Percentiles rank a stretch among this genome's conserved stretches.
Conservation (phyloP, 257 asterid genomes). For the Solanum medicagineum region DNA sequence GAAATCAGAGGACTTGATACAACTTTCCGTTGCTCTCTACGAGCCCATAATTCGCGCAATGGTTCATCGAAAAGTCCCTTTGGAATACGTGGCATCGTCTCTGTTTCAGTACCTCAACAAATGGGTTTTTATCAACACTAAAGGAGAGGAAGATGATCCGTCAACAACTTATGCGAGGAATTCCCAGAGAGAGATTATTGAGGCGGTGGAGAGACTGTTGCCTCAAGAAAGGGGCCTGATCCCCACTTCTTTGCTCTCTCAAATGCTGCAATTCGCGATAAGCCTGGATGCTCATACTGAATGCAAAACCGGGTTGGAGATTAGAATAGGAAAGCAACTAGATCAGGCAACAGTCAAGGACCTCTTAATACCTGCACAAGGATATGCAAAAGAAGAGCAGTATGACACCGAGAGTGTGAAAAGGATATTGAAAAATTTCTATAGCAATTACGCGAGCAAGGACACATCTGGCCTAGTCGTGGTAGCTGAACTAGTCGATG, state of each 20-base stretch:
- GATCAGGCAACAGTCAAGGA: constrained; percentile 38
- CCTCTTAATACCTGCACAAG: constrained; percentile 49
- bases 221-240: constrained; percentile 24
- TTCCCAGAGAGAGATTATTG: constrained; percentile 38
- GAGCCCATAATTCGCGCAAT: constrained; percentile 34
- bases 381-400: constrained; percentile 38
- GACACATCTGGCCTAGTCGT: constrained; percentile 14
- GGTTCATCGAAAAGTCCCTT: constrained; percentile 31
- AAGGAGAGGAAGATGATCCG: constrained; percentile 11
- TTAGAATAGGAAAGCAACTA: constrained; percentile 56
- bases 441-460: constrained; percentile 15
- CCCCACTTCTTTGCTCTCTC: constrained; percentile 36
- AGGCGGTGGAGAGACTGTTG: constrained; percentile 37
- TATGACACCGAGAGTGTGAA: constrained; percentile 50
- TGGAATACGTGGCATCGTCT: constrained; percentile 38
- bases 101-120: constrained; percentile 32
- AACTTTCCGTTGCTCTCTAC: constrained; percentile 30
- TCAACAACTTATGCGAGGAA: constrained; percentile 6
- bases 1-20: constrained; percentile 44
- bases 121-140: constrained; percentile 35
- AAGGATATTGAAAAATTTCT: constrained; percentile 61
- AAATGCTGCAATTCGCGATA: constrained; percentile 43
- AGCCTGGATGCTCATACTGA: constrained; percentile 27
- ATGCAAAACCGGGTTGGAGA: constrained; percentile 46
- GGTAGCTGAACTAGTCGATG: constrained; percentile 51